Base-by-base conservation (phyloP, 1,284 basidiomycete genomes). In the Ceratobasidium sp. region DNA sequence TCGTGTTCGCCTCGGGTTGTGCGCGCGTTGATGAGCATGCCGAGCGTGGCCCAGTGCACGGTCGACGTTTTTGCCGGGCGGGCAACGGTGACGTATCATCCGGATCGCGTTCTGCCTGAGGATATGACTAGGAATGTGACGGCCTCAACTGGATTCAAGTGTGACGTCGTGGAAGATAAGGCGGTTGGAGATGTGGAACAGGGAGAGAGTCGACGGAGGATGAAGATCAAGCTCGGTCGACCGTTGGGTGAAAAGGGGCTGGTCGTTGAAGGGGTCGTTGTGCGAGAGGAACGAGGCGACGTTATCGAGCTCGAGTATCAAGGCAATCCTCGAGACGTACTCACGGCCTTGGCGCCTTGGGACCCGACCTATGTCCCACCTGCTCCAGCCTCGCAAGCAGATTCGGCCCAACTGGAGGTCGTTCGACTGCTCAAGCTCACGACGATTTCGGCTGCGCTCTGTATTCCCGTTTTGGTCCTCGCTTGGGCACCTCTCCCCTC, bases 401-500 rank as follows among this genome's bases (percentile, higher is more conserved):
- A 73, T 21, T 70, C 70, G n/a, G 75, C 75, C 61, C 72, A 72
- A 26, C 60, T 50, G 6, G 76, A 77, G 26, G 67, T 83, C 12
- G 78, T 77, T 10, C 71, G 75, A 6, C 78, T 83, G 32, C 76
- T 77, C 10, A 9, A 78, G 14, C 81, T 83, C 30, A 82, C 82
- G 0, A 73, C 77, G 21, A 41, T 78, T 8, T 82, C 80, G 12
- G 78, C 77, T 12, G 21, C 79, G 21, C 76, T 84, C 23, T 82
- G 82, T 21, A 79, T 84, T 43, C 84, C 84, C 0, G 82, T 85
- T 10, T 79, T 85, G 9, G 77, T 85, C 41, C 78, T 85, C 76
- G 79, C 84, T 0, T 85, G 84, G 84, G 82, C 83, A 2, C 80
- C 81, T 2, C 79, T 84, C 10, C 81, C 80, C 6, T 61, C 75